These are phyloP conservation scores for Guillardia theta DNA, from an alignment of 78 protist genomes.

Conservation along the genomic window DNA sequence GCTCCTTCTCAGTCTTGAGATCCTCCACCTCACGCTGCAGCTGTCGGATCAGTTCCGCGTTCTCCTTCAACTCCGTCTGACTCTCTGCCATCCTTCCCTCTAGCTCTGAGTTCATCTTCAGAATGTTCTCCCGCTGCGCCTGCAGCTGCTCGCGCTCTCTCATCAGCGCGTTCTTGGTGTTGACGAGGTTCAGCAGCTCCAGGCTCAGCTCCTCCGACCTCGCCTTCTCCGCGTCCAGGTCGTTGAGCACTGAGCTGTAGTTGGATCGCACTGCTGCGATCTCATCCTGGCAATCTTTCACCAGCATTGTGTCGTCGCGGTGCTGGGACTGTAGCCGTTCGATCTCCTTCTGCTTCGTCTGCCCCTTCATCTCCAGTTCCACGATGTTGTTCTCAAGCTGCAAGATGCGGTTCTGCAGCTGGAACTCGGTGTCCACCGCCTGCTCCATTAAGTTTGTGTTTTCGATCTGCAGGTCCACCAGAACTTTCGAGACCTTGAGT, in stretches of 20 bases:
- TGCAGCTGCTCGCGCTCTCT: not conserved
- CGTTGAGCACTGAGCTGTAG: not conserved
- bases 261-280: not conserved
- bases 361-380: not conserved
- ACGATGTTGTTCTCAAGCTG: not conserved
- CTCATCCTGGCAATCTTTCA: not conserved
- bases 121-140: not conserved
- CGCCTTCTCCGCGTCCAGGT: constrained; percentile 37
- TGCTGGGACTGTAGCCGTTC: not conserved
- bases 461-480: constrained; percentile 21
- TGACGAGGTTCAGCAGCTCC: constrained; percentile 34
- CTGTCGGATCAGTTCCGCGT: not conserved
- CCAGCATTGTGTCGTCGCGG: not conserved
- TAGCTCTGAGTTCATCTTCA: not conserved
- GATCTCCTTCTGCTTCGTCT: not conserved
- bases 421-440: constrained; percentile 39
- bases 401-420: not conserved
- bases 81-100: not conserved
- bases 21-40: not conserved
- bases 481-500: constrained; percentile 14
- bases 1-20: not conserved
- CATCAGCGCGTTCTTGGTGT: not conserved
- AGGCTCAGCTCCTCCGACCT: not conserved
- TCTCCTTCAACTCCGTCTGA: not conserved
- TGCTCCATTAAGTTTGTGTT: not conserved